phyloP scores from a whole-genome alignment of 805 yeast genomes.

The Ascoidea tarda region DNA sequence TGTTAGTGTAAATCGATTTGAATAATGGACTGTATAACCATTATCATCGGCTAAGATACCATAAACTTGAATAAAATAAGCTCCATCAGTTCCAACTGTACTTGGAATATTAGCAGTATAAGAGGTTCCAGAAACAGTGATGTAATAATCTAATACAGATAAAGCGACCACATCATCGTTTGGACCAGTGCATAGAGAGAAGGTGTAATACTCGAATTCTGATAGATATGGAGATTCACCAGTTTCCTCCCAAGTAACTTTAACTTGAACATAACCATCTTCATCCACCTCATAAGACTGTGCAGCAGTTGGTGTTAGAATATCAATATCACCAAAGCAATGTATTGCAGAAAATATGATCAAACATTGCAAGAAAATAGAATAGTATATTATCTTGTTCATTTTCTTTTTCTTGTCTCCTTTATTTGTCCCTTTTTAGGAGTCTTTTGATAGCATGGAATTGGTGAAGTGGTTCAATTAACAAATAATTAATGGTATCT shows the following conservation, averaged over 20 bases:
- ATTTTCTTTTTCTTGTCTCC: not conserved
- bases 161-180: constrained; percentile 31
- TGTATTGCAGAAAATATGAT: not conserved
- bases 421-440: not conserved
- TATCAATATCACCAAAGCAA: not conserved
- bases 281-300: not conserved
- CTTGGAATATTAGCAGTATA: constrained; percentile 26
- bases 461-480: not conserved
- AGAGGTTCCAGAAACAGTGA: constrained; percentile 12
- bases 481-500: no score
- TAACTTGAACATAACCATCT: not conserved
- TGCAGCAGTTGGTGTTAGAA: not conserved
- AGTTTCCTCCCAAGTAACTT: not conserved
- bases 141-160: constrained; percentile 15
- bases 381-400: no score
- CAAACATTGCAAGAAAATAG: no score
- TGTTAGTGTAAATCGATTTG: constrained; percentile 45
- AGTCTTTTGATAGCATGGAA: not conserved
- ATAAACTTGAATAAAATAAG: constrained; percentile 57
- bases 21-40: constrained; percentile 47
- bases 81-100: constrained; percentile 42
- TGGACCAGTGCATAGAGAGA: constrained; percentile 58
- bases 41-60: constrained; percentile 22
- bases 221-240: not conserved
- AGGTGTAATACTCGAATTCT: constrained; percentile 20